A percentile compares a stretch with the other conserved stretches of the same genome.
These are phyloP conservation scores for Coniochaeta sp. DNA, from an alignment of 2,329 filamentous ascomycete species.

Conservation along the genomic window DNA sequence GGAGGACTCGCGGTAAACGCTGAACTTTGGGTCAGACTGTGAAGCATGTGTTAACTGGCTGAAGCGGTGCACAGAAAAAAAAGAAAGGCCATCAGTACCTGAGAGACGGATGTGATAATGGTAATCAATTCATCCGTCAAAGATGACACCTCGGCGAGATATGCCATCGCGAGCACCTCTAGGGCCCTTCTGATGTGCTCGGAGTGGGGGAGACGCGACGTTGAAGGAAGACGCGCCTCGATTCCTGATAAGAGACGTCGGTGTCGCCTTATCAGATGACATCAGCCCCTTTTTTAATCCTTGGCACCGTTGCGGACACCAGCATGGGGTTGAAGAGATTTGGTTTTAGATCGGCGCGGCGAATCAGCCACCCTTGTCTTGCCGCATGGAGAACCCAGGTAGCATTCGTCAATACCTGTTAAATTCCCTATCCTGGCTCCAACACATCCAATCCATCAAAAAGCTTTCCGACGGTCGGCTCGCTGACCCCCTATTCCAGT, in stretches of 20 bases:
- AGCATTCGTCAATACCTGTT: neutral
- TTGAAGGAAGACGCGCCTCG: neutral
- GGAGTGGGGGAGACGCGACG: neutral
- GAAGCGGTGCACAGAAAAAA: neutral
- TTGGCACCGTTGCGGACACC: neutral
- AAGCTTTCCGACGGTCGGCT: neutral
- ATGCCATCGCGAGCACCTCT: slow-evolving; percentile 51
- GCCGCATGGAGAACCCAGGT: neutral
- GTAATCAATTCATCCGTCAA: slow-evolving; percentile 65
- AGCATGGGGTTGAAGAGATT: neutral
- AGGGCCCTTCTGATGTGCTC: no score
- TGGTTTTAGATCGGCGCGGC: neutral
- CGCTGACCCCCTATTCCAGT: neutral
- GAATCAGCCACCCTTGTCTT: neutral
- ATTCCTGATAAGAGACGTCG: neutral
- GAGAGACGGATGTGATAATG: neutral
- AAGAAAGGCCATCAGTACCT: neutral
- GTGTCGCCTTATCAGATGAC: neutral
- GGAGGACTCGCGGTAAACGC: slow-evolving; percentile 37
- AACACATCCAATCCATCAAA: neutral
- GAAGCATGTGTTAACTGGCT: neutral
- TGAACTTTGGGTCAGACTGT: slow-evolving; percentile 28
- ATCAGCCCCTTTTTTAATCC: neutral
- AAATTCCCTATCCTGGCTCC: neutral
- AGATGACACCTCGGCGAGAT: slow-evolving; percentile 53